phyloP scores from a whole-genome alignment of 75 land plant genomes.

The Pinus tabuliformis region DNA sequence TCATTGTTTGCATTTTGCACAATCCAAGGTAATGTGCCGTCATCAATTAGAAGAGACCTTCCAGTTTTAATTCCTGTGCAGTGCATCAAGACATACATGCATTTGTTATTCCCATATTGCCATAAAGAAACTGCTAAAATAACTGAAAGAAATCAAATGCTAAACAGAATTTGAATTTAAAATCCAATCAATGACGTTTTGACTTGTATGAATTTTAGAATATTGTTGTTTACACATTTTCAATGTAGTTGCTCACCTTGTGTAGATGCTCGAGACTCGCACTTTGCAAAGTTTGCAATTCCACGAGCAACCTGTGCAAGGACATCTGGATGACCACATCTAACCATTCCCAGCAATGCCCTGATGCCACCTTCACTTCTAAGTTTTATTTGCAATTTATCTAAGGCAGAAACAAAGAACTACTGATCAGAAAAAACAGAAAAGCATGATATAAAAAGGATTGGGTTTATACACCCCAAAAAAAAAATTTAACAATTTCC shows the following conservation, averaged over 20 bases:
- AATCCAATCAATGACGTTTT: neutral
- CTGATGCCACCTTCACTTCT: conserved; percentile 72
- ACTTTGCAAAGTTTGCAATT: conserved; percentile 80
- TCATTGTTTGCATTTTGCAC: conserved; percentile 82
- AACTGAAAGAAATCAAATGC: neutral
- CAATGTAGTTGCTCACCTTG: conserved; percentile 41
- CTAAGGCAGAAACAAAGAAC: conserved; percentile 20
- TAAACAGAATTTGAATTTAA: neutral
- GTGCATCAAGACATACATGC: neutral
- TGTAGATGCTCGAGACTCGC: conserved; percentile 61
- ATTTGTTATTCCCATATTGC: conserved; percentile 5
- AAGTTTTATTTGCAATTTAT: conserved; percentile 58
- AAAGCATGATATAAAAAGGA: neutral
- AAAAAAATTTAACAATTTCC: neutral
- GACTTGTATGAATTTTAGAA: neutral
- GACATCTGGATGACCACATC: conserved; percentile 56
- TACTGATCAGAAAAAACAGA: neutral
- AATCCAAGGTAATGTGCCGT: conserved; percentile 85
- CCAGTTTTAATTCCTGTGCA: conserved; percentile 54
- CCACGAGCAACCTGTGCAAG: conserved; percentile 78
- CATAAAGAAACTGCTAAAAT: neutral
- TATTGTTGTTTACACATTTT: neutral
- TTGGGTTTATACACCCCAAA: neutral
- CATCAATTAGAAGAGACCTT: conserved; percentile 72
- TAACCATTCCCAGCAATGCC: conserved; percentile 64